Evolutionary conservation across 495 filamentous ascomycete genomes (phyloP).

Genomic region (Penicillium macrosclerotiorum): DNA sequence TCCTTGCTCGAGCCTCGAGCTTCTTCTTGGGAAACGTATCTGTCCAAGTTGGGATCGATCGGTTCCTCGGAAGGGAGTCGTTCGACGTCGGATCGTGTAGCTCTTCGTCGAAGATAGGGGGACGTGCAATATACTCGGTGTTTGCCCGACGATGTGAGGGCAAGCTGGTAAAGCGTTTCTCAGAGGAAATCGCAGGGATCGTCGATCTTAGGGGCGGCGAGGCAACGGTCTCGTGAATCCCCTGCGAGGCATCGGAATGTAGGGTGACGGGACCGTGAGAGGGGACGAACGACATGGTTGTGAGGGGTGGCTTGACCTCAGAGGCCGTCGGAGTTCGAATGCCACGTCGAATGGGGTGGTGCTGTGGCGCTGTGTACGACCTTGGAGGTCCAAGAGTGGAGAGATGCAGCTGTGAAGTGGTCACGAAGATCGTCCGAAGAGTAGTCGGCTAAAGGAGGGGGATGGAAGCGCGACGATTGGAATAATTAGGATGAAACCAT

Average conservation of each 20-base stretch:
- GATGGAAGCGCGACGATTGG: neutral
- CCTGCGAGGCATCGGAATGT: slow-evolving; percentile 28
- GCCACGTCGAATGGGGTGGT: slow-evolving; percentile 33
- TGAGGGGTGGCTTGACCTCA: slow-evolving; percentile 8
- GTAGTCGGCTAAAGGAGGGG: neutral
- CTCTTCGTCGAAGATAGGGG: slow-evolving; percentile 25
- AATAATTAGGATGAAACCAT: neutral
- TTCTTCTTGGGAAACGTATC: slow-evolving; percentile 42
- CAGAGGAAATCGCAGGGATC: slow-evolving; percentile 12
- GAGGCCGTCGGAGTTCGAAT: slow-evolving; percentile 23
- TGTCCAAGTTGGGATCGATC: slow-evolving; percentile 20
- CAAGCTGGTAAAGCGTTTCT: slow-evolving; percentile 20
- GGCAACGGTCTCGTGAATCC: slow-evolving; percentile 25
- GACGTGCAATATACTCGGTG: slow-evolving; percentile 37
- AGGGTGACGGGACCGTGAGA: slow-evolving; percentile 18
- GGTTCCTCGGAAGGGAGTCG: slow-evolving; percentile 10
- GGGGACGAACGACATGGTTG: slow-evolving; percentile 19
- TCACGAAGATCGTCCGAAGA: neutral
- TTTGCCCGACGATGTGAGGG: slow-evolving; percentile 42
- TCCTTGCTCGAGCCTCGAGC: slow-evolving; percentile 39
- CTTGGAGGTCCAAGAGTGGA: slow-evolving; percentile 2
- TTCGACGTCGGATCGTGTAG: slow-evolving; percentile 21
- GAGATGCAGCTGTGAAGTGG: slow-evolving; percentile 10
- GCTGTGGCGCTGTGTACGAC: slow-evolving; percentile 26
- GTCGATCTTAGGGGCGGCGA: slow-evolving; percentile 19